phyloP scores from a whole-genome alignment of 208 protist species.

The Crithidia sp. region DNA sequence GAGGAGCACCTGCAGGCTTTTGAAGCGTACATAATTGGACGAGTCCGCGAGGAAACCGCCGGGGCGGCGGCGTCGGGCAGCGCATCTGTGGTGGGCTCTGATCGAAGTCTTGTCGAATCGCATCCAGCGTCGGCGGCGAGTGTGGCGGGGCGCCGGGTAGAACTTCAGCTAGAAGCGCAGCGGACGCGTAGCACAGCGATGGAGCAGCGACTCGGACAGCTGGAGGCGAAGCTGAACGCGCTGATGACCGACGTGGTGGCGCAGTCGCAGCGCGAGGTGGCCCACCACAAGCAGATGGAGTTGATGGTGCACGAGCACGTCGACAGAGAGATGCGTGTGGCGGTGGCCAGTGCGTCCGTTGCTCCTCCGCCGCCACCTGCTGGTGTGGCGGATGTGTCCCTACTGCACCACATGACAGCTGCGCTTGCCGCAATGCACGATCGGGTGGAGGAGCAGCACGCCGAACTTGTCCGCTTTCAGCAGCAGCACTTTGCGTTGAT shows the following conservation, averaged over 20 bases:
- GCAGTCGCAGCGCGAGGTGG: conserved; percentile 16
- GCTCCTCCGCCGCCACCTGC: neutral
- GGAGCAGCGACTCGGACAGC: conserved; percentile 32
- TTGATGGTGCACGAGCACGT: conserved; percentile 6
- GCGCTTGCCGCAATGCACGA: conserved; percentile 38
- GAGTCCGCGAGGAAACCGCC: conserved; percentile 33
- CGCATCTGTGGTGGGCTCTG: neutral
- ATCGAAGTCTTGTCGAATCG: neutral
- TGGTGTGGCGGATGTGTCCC: conserved; percentile 1
- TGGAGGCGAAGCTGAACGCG: conserved; percentile 51
- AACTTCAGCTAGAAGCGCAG: conserved; percentile 27
- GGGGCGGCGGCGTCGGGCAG: neutral
- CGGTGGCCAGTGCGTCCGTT: neutral
- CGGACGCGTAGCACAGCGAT: conserved; percentile 23
- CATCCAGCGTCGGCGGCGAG: neutral
- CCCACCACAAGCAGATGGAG: conserved; percentile 6
- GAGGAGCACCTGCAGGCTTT: conserved; percentile 34
- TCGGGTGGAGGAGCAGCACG: conserved; percentile 42
- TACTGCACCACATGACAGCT: conserved; percentile 35
- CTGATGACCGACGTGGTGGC: conserved; percentile 44
- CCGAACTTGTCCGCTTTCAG: conserved; percentile 29
- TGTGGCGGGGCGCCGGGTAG: neutral
- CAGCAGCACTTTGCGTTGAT: conserved; percentile 34
- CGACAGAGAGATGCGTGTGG: neutral
- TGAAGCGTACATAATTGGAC: conserved; percentile 49